Evolutionary conservation across 495 filamentous ascomycete species (phyloP), one percentile per base, ranked within the genome.

Genomic region (Sabuloglossum arenarium): DNA sequence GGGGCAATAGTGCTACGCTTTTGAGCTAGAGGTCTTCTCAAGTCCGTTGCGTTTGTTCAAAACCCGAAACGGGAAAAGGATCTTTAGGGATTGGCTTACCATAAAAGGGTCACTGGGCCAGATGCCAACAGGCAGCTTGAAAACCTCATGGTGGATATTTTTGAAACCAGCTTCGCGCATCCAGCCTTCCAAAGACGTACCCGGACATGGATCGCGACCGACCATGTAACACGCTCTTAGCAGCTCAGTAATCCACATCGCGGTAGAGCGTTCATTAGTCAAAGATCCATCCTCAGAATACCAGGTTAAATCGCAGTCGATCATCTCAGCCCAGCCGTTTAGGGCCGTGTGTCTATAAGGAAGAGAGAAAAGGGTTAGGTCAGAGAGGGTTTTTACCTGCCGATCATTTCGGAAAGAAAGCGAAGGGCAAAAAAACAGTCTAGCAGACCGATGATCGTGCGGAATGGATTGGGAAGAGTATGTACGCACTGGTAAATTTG

Each of bases 61-160:
- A n/a, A n/a, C n/a, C n/a, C n/a, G n/a, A n/a, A n/a, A n/a, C n/a
- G 34, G 34, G 16, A 39, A 39, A 39, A 8, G 8, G 34, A 39
- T 39, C 16, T 8, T 39, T 8, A 16, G 8, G 16, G 34, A 39
- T 39, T 39, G n/a, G n/a, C n/a, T 39, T 39, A 51, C 46, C 19
- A 61, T 25, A 28, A 49, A 57, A n/a, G 47, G 25, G 37, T 62
- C 61, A 50, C 56, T 63, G 21, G 61, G 61, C 60, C 60, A 62
- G 10, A 51, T 24, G 23, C 21, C 55, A 3, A 28, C 23, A 3
- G 61, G 61, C 12, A 59, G 16, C 47, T 63, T 62, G 25, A 56
- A 54, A 11, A 53, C 21, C 37, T 46, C 51, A 31, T 60, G 53
- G 19, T 42, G 34, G 19, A 62, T 53, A 32, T 63, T 37, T 14